Percentiles rank a stretch among this genome's conserved stretches.
These are phyloP conservation scores for Venturia oleaginea DNA, from an alignment of 2,329 filamentous ascomycete genomes.

Conservation along the genomic window DNA sequence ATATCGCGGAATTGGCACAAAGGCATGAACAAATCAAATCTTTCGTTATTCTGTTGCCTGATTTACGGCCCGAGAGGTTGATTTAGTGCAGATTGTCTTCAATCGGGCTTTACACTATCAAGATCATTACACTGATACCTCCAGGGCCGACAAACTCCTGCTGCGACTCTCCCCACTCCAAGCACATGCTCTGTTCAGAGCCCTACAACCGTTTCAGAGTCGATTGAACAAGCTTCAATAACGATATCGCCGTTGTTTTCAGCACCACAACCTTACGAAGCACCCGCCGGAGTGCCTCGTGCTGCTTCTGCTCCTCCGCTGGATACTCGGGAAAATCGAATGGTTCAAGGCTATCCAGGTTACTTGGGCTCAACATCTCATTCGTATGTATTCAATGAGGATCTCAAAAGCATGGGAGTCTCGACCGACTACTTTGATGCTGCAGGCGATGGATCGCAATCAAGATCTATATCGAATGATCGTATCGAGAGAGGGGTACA, in stretches of 20 bases:
- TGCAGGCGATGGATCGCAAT: slow-evolving; percentile 10
- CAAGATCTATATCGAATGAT: slow-evolving; percentile 19
- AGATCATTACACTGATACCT: neutral
- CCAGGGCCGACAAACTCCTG: neutral
- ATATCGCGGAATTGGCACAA: neutral
- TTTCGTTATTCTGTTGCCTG: neutral
- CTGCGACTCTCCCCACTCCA: neutral
- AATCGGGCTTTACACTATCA: neutral
- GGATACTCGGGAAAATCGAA: neutral
- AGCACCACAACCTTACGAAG: neutral
- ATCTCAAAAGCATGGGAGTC: slow-evolving; percentile 9
- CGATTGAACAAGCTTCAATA: neutral
- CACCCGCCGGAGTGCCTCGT: neutral
- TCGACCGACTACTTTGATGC: neutral
- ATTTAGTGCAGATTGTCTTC: neutral
- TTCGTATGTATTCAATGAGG: slow-evolving; percentile 14
- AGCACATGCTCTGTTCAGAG: neutral
- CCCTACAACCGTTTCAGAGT: neutral
- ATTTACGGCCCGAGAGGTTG: neutral
- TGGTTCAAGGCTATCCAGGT: neutral
- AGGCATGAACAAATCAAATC: neutral
- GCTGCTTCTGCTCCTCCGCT: neutral
- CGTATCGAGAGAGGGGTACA: slow-evolving; percentile 23
- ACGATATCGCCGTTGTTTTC: neutral
- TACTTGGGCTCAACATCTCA: slow-evolving; percentile 12